Base-by-base conservation (phyloP, 2,329 filamentous ascomycete genomes). In the Epichloe gansuensis region DNA sequence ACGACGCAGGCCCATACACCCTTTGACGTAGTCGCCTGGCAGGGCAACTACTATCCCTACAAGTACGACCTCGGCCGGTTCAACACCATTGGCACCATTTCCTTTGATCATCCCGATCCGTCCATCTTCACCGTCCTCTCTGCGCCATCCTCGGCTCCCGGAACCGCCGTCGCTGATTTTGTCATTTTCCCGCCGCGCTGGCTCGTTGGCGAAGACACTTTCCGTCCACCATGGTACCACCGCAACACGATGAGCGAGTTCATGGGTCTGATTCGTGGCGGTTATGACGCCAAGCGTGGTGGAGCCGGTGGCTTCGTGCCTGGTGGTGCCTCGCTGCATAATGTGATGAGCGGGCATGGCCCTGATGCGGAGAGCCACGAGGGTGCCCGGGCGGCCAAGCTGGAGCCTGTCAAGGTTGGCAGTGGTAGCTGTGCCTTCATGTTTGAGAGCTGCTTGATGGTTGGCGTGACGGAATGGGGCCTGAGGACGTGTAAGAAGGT, bases 1-100 rank as follows among this genome's bases (percentile, higher is more conserved):
- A 81, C 82, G 11, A 71, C 63, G 44, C 86, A 90, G 68, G 68
- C 74, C 9, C 86, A 90, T 65, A 84, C 82, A 0, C 86, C 86
- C 0, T 91, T 90, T 60, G 86, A 91, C 63, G 80, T 91, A 0
- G 86, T 89, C 2, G 85, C 82, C 4, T 91, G 86, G 86, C 86
- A 91, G 63, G 87, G 87, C 44, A 86, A 81, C 59, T 90, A 87
- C 70, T 84, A 85, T 56, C 87, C 87, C 0, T 89, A 82, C 74
- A 91, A 91, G 67, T 91, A 91, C 69, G 86, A 91, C 62, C 75
- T 91, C 1, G 85, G 83, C 15, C 81, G 85, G 23, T 91, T 89
- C 73, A 86, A 83, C 65, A 81, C 80, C 44, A 82, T 91, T 37
- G 86, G 86, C 37, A 82, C 75, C 55, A 81, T 87, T 58, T 83